Base-by-base conservation (phyloP, 2,329 filamentous ascomycete species). In the Torrubiella hemipterigena region DNA sequence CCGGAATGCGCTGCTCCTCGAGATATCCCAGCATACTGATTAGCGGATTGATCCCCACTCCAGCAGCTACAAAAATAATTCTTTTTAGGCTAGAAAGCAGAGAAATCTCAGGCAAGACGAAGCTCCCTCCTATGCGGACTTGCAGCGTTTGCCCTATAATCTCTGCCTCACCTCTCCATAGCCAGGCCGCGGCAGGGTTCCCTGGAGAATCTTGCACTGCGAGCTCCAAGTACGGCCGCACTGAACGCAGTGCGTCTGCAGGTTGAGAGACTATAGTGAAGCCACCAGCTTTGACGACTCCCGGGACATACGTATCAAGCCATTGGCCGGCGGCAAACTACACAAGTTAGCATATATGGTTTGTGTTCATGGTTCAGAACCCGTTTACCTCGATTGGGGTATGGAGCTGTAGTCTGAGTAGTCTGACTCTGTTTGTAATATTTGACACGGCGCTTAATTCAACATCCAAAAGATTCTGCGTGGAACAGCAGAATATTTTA, bases 241-340 rank as follows among this genome's bases (percentile, higher is more conserved):
- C 19, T 6, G 31, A 31, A 7, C 34, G 37, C 15, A 52, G 38
- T 4, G 72, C 67, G 33, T 65, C 58, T 25, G 65, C 67, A 0
- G 84, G 84, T 0, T 79, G 60, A 2, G 82, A 91, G 6, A 84
- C 89, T 40, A 93, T 81, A 25, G 85, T 93, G 61, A 93, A 94
- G 35, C 86, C 86, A 20, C 86, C 86, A 4, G 83, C 77, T 49
- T 79, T 75, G 26, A 67, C 46, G 27, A 83, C 58, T 22, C 61
- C 63, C 2, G 86, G 84, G 32, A 85, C 69, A 50, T 81, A 78
- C 6, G 85, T 77, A 51, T 94, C 86, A 34, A 94, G 67, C 83
- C 85, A 94, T 63, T 93, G 86, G 32, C 86, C 86, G 5, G 86
- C 74, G 6, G 76, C 65, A 55, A 91, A 93, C 67, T 81, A 52